Evolutionary conservation across 495 filamentous ascomycete species (phyloP).

Genomic region (Aspergillus nanangensis): DNA sequence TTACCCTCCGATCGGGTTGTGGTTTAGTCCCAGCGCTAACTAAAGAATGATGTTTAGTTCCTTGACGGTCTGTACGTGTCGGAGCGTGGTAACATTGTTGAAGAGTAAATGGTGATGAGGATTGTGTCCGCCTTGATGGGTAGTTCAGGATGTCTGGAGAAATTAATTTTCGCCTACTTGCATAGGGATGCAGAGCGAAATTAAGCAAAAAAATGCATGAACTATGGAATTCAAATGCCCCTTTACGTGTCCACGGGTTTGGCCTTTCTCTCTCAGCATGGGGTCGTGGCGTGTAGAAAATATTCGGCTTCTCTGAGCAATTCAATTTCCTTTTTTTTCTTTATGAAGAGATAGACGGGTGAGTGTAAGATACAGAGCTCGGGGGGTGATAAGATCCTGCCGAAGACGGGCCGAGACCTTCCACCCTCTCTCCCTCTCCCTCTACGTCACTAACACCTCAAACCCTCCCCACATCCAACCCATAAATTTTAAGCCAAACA

Average conservation of each 20-base stretch:
- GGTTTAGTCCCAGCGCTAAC: too few species aligned
- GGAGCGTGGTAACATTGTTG: conserved; percentile 89
- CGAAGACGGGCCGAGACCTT: background rate
- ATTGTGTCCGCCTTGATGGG: conserved; percentile 30
- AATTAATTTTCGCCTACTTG: conserved; percentile 43
- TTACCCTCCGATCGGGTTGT: conserved; percentile 4
- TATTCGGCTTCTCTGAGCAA: conserved; percentile 15
- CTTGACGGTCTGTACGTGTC: conserved; percentile 99
- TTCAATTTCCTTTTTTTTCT: conserved; percentile 11
- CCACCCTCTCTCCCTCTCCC: too few species aligned
- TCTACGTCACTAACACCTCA: too few species aligned
- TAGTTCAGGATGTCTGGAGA: conserved; percentile 40
- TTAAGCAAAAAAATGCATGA: conserved; percentile 37
- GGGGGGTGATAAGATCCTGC: background rate
- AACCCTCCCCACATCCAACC: too few species aligned
- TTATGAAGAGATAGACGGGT: background rate
- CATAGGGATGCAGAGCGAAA: conserved; percentile 44
- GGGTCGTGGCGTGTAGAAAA: conserved; percentile 24
- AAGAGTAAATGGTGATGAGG: conserved; percentile 50
- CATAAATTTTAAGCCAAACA: too few species aligned
- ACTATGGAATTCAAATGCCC: conserved; percentile 32
- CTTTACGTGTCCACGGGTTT: conserved; percentile 22
- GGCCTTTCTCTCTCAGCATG: conserved; percentile 27
- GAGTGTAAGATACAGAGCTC: conserved; percentile 13
- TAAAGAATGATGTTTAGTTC: conserved; percentile 63